These are phyloP conservation scores for Triticum timopheevii DNA, from an alignment of 176 grass and related monocot species.

Conservation along the genomic window DNA sequence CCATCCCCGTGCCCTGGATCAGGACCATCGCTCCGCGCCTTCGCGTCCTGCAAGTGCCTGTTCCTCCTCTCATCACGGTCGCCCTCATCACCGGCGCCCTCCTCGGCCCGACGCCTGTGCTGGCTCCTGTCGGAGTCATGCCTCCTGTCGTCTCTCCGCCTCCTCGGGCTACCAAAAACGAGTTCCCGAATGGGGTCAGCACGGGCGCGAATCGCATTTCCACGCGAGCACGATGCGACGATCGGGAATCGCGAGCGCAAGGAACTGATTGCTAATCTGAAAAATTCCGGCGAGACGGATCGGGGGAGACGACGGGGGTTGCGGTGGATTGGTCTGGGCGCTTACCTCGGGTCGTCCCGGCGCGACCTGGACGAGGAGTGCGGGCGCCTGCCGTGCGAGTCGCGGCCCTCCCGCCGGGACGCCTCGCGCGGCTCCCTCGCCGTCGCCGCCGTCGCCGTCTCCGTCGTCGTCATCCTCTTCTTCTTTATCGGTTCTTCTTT, in stretches of 20 bases:
- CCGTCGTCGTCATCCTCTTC: slow-evolving; percentile 8
- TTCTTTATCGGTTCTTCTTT: slow-evolving; percentile 1
- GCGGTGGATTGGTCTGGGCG: not conserved
- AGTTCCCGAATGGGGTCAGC: not conserved
- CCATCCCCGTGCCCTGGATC: slow-evolving; percentile 15
- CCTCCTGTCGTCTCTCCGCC: slow-evolving; percentile 45
- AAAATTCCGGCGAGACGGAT: slow-evolving; percentile 8
- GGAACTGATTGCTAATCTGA: not conserved
- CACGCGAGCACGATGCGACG: not conserved
- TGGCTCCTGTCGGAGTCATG: slow-evolving; percentile 42
- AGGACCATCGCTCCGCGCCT: not conserved
- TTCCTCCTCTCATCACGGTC: slow-evolving; percentile 23
- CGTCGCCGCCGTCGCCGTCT: slow-evolving; percentile 33
- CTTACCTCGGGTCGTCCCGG: slow-evolving; percentile 53
- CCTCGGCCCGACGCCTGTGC: slow-evolving; percentile 31
- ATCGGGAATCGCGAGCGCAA: not conserved
- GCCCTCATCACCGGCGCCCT: not conserved
- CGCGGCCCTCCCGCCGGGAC: slow-evolving; percentile 50
- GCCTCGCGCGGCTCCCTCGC: slow-evolving; percentile 37
- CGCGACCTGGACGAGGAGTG: slow-evolving; percentile 44
- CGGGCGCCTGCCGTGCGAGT: slow-evolving; percentile 41
- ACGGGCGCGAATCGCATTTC: not conserved
- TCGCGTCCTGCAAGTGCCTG: slow-evolving; percentile 25
- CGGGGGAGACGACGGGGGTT: not conserved
- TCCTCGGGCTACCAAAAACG: slow-evolving; percentile 45